Evolutionary conservation across 1,284 basidiomycete genomes (phyloP).

Genomic region (Leccinum colubrinum): DNA sequence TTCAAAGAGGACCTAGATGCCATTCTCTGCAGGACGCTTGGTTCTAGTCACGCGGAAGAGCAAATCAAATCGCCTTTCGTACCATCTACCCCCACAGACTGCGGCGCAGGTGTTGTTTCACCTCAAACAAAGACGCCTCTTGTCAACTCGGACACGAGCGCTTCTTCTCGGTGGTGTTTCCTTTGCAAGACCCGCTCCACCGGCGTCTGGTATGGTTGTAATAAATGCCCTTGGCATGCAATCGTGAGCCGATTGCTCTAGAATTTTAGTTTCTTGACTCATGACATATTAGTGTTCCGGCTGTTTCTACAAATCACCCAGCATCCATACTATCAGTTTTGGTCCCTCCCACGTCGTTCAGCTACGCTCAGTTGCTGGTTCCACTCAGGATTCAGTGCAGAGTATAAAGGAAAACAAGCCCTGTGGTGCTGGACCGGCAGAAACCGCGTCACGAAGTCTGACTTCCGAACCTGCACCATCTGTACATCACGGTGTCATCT

Average conservation of each 20-base stretch:
- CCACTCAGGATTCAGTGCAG: slow-evolving; percentile 4
- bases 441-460: not conserved
- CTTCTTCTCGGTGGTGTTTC: slow-evolving; percentile 36
- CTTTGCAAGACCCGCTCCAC: slow-evolving; percentile 38
- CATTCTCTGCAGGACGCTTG: slow-evolving; percentile 48
- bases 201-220: slow-evolving; percentile 43
- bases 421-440: not conserved
- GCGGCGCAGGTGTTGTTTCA: not conserved
- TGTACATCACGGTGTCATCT: slow-evolving; percentile 23
- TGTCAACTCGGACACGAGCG: not conserved
- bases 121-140: not conserved
- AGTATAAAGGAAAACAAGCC: not conserved
- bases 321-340: slow-evolving; percentile 29
- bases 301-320: slow-evolving; percentile 30
- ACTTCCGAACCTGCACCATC: not conserved
- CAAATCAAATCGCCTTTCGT: not conserved
- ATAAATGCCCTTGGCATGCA: slow-evolving; percentile 43
- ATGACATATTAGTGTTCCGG: slow-evolving; percentile 22
- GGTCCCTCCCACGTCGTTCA: slow-evolving; percentile 30
- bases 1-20: slow-evolving; percentile 61
- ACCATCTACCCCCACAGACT: not conserved
- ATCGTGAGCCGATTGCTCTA: slow-evolving; percentile 38
- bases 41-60: slow-evolving; percentile 25
- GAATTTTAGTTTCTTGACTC: slow-evolving; percentile 8
- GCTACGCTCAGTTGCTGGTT: slow-evolving; percentile 7